Evolutionary conservation across 1,284 basidiomycete genomes (phyloP).

Genomic region (Hypsizygus ulmarius): DNA sequence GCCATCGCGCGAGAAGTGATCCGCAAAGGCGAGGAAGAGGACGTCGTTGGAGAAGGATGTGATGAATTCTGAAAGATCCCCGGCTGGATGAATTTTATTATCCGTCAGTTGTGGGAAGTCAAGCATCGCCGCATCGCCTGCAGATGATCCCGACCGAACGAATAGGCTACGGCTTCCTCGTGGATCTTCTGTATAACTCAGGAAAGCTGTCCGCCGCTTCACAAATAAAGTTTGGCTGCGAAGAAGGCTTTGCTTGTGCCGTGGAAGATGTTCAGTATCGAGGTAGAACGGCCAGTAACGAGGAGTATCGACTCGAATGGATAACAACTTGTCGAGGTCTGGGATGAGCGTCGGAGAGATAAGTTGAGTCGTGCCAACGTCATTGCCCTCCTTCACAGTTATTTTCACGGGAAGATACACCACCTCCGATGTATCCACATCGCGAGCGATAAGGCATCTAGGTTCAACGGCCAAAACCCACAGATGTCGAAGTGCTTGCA

Average conservation of each 20-base stretch:
- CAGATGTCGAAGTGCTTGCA: slow-evolving; percentile 92
- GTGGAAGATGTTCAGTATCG: slow-evolving; percentile 64
- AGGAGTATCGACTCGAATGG: slow-evolving; percentile 85
- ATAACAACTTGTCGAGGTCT: slow-evolving; percentile 74
- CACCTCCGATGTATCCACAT: slow-evolving; percentile 86
- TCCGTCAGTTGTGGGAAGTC: slow-evolving; percentile 79
- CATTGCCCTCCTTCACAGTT: slow-evolving; percentile 63
- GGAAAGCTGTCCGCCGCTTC: slow-evolving; percentile 88
- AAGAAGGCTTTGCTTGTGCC: slow-evolving; percentile 70
- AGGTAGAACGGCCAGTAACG: slow-evolving; percentile 93
- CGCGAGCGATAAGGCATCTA: slow-evolving; percentile 85
- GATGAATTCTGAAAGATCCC: slow-evolving; percentile 80
- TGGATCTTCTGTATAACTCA: slow-evolving; percentile 92
- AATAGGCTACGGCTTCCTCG: slow-evolving; percentile 89
- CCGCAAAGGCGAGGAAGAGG: slow-evolving; percentile 72
- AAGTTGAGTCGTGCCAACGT: slow-evolving; percentile 64
- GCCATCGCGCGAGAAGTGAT: slow-evolving; percentile 65
- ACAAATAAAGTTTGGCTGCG: slow-evolving; percentile 84
- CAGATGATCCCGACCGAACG: slow-evolving; percentile 73
- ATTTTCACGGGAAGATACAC: slow-evolving; percentile 92
- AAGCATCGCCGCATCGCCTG: slow-evolving; percentile 71
- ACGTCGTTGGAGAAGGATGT: slow-evolving; percentile 80
- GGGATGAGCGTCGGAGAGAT: slow-evolving; percentile 92
- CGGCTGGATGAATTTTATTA: slow-evolving; percentile 60
- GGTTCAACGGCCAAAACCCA: slow-evolving; percentile 97